phyloP scores from a whole-genome alignment of 768 basidiomycete genomes.

The Fomitopsis serialis region DNA sequence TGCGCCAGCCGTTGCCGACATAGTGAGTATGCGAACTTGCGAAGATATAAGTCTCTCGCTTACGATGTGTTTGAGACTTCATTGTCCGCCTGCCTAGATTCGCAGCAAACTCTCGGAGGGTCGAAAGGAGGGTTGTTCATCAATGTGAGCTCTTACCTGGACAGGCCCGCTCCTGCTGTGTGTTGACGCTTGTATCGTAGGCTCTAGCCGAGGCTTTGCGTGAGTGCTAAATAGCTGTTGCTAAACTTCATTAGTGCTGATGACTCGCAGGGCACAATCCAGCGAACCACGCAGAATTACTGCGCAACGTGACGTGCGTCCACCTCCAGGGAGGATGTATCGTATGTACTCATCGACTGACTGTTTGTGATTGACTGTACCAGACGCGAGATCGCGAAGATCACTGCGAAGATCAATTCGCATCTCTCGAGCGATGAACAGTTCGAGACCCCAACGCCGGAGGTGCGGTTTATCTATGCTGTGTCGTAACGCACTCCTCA shows the following conservation, averaged over 20 bases:
- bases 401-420: slow-evolving; percentile 6
- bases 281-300: slow-evolving; percentile 8
- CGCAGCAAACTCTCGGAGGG: slow-evolving; percentile 12
- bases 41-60: not conserved
- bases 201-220: slow-evolving; percentile 14
- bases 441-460: slow-evolving; percentile 1
- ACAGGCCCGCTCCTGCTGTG: not conserved
- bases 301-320: slow-evolving; percentile 9
- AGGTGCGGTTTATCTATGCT: not conserved
- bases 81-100: slow-evolving; percentile 19
- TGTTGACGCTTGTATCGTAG: not conserved
- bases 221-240: slow-evolving; percentile 1
- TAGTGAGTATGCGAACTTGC: not conserved
- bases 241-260: too few species aligned
- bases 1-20: not conserved
- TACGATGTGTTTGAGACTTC: slow-evolving; percentile 9
- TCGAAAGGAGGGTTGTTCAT: slow-evolving; percentile 14
- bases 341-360: not conserved
- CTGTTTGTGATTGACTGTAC: not conserved
- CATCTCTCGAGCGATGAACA: not conserved
- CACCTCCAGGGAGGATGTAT: not conserved
- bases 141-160: slow-evolving; percentile 7
- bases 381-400: slow-evolving; percentile 11
- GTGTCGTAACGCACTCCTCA: not conserved
- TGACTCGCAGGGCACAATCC: slow-evolving; percentile 8